Evolutionary conservation across 2,329 filamentous ascomycete genomes (phyloP), one percentile per base, ranked within the genome.

Genomic region (Fusarium hostae): DNA sequence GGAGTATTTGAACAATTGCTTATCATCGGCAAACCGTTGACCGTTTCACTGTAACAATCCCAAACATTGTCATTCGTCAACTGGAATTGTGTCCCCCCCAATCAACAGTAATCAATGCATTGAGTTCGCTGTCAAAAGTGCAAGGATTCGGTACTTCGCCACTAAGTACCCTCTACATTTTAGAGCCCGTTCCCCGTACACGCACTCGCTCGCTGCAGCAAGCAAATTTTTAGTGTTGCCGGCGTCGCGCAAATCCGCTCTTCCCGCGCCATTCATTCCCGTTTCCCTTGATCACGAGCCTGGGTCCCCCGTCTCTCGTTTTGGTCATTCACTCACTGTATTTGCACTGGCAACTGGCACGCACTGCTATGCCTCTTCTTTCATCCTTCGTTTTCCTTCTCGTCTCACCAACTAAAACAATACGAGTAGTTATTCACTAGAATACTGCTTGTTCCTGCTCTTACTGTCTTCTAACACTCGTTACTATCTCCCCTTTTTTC

Each of bases 381-480:
- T 61, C 52, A 47, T 72, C 66, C 61, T 54, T 67, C 57, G 61
- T 70, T 65, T 71, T 61, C 40, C 51, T 47, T 48, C 56, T 35
- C 63, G 40, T 63, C 57, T 68, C 63, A 57, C 57, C 65, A 66
- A 60, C 51, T 40, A 59, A 57, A 60, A 63, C 47, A 26, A 63
- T 52, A 41, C 55, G 56, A 52, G 66, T 37, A 52, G 64, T 67
- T 66, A 34, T 71, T 68, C 54, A 47, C 22, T 47, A 34, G 65
- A 71, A 59, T 57, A 48, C 57, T 56, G 34, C 45, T 70, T 63
- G 54, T 52, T 63, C 43, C 48, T 40, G 34, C 59, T 57, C 44
- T 34, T 72, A 64, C 63, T 54, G 56, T 51, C 39, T 60, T 59
- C 70, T 61, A 59, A 59, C 70, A 59, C 63, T 73, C 62, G 66